phyloP scores from a whole-genome alignment of 208 protist genomes.

The Polymyxa betae region DNA sequence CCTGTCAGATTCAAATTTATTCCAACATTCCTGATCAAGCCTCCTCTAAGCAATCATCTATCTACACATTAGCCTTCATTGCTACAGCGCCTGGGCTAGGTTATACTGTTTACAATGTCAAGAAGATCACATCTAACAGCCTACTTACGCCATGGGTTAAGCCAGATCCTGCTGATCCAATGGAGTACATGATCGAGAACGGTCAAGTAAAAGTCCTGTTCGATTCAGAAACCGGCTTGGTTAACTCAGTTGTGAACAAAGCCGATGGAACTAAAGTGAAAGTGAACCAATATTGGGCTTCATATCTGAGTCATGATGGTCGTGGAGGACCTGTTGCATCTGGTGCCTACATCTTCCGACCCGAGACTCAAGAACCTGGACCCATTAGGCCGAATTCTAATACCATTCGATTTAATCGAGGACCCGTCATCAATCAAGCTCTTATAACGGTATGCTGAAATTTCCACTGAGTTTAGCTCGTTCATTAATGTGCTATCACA shows the following conservation, averaged over 20 bases:
- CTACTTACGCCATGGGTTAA: not conserved
- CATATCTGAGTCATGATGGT: slow-evolving; percentile 7
- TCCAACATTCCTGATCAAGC: slow-evolving; percentile 44
- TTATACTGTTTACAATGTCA: slow-evolving; percentile 15
- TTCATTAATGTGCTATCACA: not conserved
- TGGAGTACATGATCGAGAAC: slow-evolving; percentile 1
- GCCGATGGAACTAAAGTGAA: not conserved
- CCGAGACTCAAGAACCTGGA: slow-evolving; percentile 22
- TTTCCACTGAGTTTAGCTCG: not conserved
- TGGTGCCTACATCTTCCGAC: slow-evolving; percentile 38
- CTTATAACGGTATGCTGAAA: not conserved
- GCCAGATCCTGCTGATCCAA: no score
- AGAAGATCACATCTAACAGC: not conserved
- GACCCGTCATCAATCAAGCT: not conserved
- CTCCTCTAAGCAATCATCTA: not conserved
- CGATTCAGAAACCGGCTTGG: not conserved
- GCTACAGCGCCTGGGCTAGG: not conserved
- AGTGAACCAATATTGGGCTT: not conserved
- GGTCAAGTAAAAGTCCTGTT: not conserved
- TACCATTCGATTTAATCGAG: not conserved
- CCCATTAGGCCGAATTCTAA: not conserved
- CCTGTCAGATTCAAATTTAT: not conserved
- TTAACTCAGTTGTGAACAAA: not conserved
- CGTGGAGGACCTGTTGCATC: not conserved
- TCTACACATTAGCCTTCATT: not conserved